A percentile compares a stretch with the other conserved stretches of the same genome.
Conservation (phyloP, 352 stramenopile genomes). For the Synura sp. region DNA sequence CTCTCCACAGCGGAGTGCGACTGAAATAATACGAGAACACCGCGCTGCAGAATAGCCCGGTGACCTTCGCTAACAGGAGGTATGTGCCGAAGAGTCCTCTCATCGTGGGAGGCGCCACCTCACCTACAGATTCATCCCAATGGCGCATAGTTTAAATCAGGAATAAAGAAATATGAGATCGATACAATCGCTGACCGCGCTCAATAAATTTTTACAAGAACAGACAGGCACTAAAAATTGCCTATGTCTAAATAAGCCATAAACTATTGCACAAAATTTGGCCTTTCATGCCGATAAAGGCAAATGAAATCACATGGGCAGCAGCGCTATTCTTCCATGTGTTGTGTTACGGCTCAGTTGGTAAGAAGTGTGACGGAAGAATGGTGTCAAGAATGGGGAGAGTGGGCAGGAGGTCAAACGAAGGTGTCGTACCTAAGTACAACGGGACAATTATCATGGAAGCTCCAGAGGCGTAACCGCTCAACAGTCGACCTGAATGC, state of each 20-base stretch:
- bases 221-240: neutral
- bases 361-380: no score
- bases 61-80: slow-evolving; percentile 69
- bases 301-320: no score
- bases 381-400: no score
- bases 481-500: slow-evolving; percentile 63
- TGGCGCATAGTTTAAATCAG: neutral
- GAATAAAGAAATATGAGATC: no score
- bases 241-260: neutral
- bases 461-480: slow-evolving; percentile 66
- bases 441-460: slow-evolving; percentile 69
- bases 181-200: no score
- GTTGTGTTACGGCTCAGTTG: no score
- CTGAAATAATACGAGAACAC: neutral
- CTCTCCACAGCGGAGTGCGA: neutral
- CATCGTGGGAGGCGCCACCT: slow-evolving; percentile 66
- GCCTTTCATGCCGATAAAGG: no score
- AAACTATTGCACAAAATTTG: neutral
- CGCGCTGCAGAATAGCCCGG: slow-evolving; percentile 65
- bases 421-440: slow-evolving; percentile 65
- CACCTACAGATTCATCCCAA: no score
- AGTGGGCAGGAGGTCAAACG: no score
- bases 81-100: slow-evolving; percentile 69
- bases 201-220: no score
- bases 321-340: no score